phyloP scores from a whole-genome alignment of 257 asterid genomes.

The Sherardia arvensis region DNA sequence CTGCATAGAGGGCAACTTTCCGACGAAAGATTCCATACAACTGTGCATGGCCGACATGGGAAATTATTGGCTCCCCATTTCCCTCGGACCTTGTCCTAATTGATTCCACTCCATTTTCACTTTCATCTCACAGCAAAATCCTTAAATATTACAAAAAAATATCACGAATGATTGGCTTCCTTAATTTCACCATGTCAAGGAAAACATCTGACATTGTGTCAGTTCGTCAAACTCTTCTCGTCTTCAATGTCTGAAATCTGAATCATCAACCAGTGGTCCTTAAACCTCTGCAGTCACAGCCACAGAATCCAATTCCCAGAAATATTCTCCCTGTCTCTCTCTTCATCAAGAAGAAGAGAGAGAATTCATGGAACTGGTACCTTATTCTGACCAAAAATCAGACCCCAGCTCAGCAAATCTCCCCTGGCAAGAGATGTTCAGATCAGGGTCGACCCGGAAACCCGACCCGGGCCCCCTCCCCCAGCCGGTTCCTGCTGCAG shows the following conservation, averaged over 20 bases:
- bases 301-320: neutral
- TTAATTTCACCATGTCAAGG: neutral
- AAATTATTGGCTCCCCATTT: neutral
- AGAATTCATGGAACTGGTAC: conserved; percentile 45
- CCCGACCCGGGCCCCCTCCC: conserved; percentile 32
- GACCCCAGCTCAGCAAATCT: conserved; percentile 35
- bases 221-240: neutral
- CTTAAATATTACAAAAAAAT: no score
- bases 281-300: neutral
- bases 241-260: neutral
- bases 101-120: neutral
- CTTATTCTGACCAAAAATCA: conserved; percentile 49
- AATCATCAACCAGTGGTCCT: neutral
- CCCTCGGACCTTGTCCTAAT: neutral
- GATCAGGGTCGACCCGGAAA: conserved; percentile 82
- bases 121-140: neutral
- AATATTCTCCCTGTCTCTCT: neutral
- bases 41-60: neutral
- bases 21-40: neutral
- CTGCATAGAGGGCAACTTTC: no score
- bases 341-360: conserved; percentile 4
- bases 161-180: conserved; percentile 7
- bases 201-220: neutral
- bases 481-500: neutral
- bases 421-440: conserved; percentile 94